Percentiles rank a stretch among this genome's conserved stretches.
Conservation (phyloP, 2,329 filamentous ascomycete species). For the Aureobasidium zeae region DNA sequence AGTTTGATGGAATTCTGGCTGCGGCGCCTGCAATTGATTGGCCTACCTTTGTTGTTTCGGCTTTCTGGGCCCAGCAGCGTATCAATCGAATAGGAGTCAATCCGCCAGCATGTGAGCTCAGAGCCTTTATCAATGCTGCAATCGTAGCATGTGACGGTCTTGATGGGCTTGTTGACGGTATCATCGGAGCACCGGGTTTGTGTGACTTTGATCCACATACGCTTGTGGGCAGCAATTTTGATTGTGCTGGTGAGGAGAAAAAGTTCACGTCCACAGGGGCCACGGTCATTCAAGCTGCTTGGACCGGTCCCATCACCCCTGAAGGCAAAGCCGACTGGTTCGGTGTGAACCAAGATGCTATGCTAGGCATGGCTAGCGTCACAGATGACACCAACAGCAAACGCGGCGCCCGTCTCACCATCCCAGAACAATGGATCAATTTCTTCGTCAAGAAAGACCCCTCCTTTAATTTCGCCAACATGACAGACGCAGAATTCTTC, state of each 20-base stretch:
- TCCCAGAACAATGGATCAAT: conserved; percentile 29
- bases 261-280: conserved; percentile 26
- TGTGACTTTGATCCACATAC: conserved; percentile 27
- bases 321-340: conserved; percentile 27
- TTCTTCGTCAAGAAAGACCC: conserved; percentile 29
- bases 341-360: conserved; percentile 25
- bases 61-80: conserved; percentile 20
- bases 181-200: conserved; percentile 24
- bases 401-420: conserved; percentile 24
- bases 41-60: conserved; percentile 24
- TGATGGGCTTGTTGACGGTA: conserved; percentile 31
- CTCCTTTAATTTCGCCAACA: conserved; percentile 25
- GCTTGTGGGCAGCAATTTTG: conserved; percentile 23
- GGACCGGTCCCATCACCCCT: conserved; percentile 25
- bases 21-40: conserved; percentile 33
- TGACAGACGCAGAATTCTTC: conserved; percentile 25
- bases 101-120: conserved; percentile 29
- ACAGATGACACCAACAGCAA: conserved; percentile 25
- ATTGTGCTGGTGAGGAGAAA: conserved; percentile 21
- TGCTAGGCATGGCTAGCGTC: conserved; percentile 21
- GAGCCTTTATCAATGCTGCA: conserved; percentile 29
- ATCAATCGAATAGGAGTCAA: conserved; percentile 17
- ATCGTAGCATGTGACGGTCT: conserved; percentile 30
- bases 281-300: conserved; percentile 25
- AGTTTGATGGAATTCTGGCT: conserved; percentile 35